Conservation (phyloP, 257 asterid species). For the Craterostigma plantagineum region DNA sequence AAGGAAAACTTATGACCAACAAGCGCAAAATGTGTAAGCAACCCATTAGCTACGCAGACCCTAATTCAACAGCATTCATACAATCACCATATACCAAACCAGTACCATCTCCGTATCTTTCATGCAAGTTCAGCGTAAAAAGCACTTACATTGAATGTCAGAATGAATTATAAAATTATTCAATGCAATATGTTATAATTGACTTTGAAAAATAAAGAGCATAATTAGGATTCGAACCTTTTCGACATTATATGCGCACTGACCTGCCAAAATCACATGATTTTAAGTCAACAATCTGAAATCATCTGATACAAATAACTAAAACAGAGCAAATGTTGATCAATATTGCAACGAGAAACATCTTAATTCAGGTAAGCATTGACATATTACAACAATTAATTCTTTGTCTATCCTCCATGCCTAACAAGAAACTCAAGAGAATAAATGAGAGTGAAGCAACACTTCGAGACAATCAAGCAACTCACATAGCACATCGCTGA, state of each 20-base stretch:
- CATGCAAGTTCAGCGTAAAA: too few relatives aligned
- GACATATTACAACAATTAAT: neutral
- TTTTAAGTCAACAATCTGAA: slow-evolving; percentile 12
- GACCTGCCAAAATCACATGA: slow-evolving; percentile 44
- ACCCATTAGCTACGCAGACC: too few relatives aligned
- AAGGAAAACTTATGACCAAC: too few relatives aligned
- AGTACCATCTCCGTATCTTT: too few relatives aligned
- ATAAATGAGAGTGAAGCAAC: too few relatives aligned
- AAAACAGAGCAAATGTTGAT: neutral
- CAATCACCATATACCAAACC: too few relatives aligned
- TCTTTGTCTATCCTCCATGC: neutral
- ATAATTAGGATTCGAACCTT: slow-evolving; percentile 27
- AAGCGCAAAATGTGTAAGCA: too few relatives aligned
- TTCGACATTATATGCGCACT: slow-evolving; percentile 63
- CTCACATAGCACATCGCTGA: slow-evolving; percentile 77
- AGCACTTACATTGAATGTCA: neutral
- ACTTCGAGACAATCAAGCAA: slow-evolving; percentile 14
- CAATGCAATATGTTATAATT: neutral
- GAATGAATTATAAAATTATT: neutral
- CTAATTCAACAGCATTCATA: too few relatives aligned
- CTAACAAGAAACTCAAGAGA: too few relatives aligned
- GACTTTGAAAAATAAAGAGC: slow-evolving; percentile 3
- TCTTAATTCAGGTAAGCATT: too few relatives aligned
- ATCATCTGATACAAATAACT: slow-evolving; percentile 6
- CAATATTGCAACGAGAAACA: neutral